phyloP scores from a whole-genome alignment of 2,329 filamentous ascomycete species.

The Exophiala sp. region DNA sequence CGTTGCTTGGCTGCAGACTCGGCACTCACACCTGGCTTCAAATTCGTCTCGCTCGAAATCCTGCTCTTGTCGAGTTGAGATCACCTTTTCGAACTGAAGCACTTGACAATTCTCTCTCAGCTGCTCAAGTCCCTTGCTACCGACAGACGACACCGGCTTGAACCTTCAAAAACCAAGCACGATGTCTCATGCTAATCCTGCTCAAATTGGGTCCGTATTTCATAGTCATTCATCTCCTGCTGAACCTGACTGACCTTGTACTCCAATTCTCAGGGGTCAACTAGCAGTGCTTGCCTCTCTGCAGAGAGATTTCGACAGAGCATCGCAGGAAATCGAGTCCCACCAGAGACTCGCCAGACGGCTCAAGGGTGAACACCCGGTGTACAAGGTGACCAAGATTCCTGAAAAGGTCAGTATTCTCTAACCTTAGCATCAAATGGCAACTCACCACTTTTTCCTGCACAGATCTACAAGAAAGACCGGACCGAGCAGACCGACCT shows the following conservation, averaged over 20 bases:
- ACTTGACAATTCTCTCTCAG: too few relatives aligned
- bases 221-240: too few relatives aligned
- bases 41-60: too few relatives aligned
- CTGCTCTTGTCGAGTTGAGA: too few relatives aligned
- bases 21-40: neutral
- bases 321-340: neutral
- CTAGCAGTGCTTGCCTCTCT: neutral
- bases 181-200: too few relatives aligned
- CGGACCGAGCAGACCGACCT: neutral
- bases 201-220: too few relatives aligned
- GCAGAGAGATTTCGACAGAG: conserved; percentile 1
- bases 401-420: conserved; percentile 1
- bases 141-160: too few relatives aligned
- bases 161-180: too few relatives aligned
- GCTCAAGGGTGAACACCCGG: conserved; percentile 1
- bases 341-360: conserved; percentile 13
- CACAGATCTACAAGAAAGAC: conserved; percentile 8
- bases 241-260: neutral
- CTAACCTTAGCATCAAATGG: neutral
- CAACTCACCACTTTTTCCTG: neutral
- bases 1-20: too few relatives aligned
- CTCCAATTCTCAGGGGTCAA: conserved; percentile 3
- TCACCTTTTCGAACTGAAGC: too few relatives aligned
- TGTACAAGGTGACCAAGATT: conserved; percentile 1
- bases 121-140: too few relatives aligned